These are phyloP conservation scores for Eragrostis curvula DNA, from an alignment of 176 grass and related monocot species.

Conservation along the genomic window DNA sequence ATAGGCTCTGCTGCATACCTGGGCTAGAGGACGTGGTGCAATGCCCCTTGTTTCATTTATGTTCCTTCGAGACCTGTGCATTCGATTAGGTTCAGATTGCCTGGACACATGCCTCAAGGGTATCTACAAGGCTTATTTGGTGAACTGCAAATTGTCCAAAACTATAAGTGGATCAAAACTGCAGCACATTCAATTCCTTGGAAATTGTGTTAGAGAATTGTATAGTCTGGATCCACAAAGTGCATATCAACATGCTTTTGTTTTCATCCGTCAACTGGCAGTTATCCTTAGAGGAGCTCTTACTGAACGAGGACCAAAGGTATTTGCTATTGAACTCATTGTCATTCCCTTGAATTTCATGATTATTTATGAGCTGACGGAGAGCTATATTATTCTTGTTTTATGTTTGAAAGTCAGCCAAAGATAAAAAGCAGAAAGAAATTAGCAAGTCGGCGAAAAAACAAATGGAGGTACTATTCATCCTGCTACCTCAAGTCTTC, in stretches of 20 bases:
- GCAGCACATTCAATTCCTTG: constrained; percentile 89
- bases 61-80: constrained; percentile 91
- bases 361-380: constrained; percentile 34
- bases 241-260: constrained; percentile 92
- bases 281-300: constrained; percentile 78
- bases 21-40: constrained; percentile 81
- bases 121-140: constrained; percentile 97
- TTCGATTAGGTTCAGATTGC: constrained; percentile 87
- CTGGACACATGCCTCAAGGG: constrained; percentile 85
- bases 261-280: constrained; percentile 94
- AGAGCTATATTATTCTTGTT: constrained; percentile 23
- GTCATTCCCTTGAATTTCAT: constrained; percentile 8
- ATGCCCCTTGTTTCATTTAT: constrained; percentile 85
- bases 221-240: constrained; percentile 73
- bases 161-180: constrained; percentile 81
- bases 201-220: constrained; percentile 89
- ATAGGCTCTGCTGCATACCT: constrained; percentile 83
- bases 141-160: constrained; percentile 97
- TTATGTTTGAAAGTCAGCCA: constrained; percentile 59
- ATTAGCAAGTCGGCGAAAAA: constrained; percentile 69
- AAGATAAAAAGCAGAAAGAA: constrained; percentile 82
- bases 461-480: constrained; percentile 64
- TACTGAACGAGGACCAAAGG: constrained; percentile 90
- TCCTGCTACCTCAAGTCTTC: not conserved
- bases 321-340: constrained; percentile 42